Evolutionary conservation across 805 yeast genomes (phyloP).

Genomic region (Sugiyamaella floridensis): DNA sequence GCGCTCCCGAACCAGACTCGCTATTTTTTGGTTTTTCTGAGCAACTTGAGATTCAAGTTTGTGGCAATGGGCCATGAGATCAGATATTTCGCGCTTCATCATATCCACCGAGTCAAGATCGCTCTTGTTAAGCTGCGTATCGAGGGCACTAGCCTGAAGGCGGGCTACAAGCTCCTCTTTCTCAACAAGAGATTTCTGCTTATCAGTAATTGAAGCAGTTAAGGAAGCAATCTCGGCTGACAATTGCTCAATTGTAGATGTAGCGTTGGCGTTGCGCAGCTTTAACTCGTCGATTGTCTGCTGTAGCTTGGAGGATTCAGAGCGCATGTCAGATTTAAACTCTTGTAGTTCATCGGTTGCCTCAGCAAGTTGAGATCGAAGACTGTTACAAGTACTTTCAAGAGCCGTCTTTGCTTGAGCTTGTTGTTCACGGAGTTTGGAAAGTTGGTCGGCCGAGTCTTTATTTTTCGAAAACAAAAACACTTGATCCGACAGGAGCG

Average conservation of each 20-base stretch:
- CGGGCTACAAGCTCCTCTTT: constrained; percentile 13
- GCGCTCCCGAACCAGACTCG: constrained; percentile 42
- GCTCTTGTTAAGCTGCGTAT: neutral
- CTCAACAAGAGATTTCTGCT: constrained; percentile 12
- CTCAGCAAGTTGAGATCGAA: constrained; percentile 32
- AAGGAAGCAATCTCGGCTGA: constrained; percentile 1
- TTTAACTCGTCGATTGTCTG: constrained; percentile 4
- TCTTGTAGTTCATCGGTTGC: constrained; percentile 21
- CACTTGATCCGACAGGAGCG: constrained; percentile 33
- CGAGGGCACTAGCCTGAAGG: constrained; percentile 1
- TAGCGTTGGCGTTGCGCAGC: neutral
- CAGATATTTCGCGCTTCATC: constrained; percentile 23
- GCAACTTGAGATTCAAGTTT: constrained; percentile 47
- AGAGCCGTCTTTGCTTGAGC: constrained; percentile 21
- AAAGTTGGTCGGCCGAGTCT: constrained; percentile 26
- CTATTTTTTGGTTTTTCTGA: constrained; percentile 46
- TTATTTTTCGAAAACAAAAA: constrained; percentile 34
- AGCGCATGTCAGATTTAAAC: constrained; percentile 10
- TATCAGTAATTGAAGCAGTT: constrained; percentile 1
- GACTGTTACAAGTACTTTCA: constrained; percentile 30
- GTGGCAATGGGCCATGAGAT: constrained; percentile 41
- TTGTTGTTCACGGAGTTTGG: constrained; percentile 23
- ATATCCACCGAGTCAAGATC: constrained; percentile 13
- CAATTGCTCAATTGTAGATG: constrained; percentile 2
- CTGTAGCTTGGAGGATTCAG: neutral